Evolutionary conservation across 495 filamentous ascomycete species (phyloP).

Genomic region (Podospora pseudocomata): DNA sequence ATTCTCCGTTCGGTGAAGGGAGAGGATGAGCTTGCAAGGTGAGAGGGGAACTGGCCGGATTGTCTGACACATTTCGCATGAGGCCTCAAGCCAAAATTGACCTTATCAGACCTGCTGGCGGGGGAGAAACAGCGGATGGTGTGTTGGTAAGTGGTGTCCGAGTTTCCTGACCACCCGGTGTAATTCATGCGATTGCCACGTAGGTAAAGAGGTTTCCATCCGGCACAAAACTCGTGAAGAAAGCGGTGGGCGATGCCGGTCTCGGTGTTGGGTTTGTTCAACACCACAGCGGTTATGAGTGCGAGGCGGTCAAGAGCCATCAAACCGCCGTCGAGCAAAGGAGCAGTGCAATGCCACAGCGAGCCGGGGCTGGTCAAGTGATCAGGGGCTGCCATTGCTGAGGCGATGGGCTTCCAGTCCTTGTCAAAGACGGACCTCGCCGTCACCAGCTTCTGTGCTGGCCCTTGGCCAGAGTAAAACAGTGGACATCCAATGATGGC

Average conservation of each 20-base stretch:
- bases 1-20: background rate
- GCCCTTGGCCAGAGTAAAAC: background rate
- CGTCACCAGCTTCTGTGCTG: background rate
- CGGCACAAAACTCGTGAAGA: background rate
- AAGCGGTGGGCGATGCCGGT: background rate
- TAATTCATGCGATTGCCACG: background rate
- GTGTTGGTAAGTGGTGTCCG: background rate
- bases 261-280: background rate
- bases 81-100: background rate
- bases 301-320: background rate
- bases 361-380: background rate
- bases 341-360: background rate
- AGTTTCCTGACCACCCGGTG: background rate
- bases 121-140: background rate
- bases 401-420: background rate
- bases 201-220: background rate
- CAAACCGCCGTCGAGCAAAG: background rate
- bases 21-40: background rate
- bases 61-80: background rate
- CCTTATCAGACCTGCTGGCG: background rate
- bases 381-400: background rate
- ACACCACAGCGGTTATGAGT: background rate
- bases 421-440: background rate
- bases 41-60: background rate
- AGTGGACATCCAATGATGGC: background rate